Percentiles rank a stretch among this genome's conserved stretches.
Conservation (phyloP, 257 asterid genomes). For the Plantago elongata region DNA sequence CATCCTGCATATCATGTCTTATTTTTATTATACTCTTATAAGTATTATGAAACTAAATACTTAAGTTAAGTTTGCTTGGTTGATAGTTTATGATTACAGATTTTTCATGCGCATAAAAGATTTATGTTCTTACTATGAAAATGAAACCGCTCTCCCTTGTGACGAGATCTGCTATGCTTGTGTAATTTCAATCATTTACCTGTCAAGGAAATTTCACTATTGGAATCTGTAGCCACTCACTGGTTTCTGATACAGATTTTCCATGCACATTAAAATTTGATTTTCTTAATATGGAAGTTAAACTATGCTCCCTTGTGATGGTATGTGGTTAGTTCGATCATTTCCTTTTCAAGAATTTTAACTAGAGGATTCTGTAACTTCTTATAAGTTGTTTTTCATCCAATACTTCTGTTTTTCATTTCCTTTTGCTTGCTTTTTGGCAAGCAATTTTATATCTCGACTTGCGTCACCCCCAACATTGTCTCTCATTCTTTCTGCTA, state of each 20-base stretch:
- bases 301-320: not conserved
- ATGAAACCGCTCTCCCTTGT: not conserved
- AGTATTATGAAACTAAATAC: not conserved
- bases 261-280: not conserved
- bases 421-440: not conserved
- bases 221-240: not conserved
- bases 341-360: constrained; percentile 12
- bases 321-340: not conserved
- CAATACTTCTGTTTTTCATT: too few species aligned
- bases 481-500: not conserved
- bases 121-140: not conserved
- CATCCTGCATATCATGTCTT: not conserved
- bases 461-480: not conserved
- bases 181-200: not conserved
- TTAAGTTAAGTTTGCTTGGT: constrained; percentile 2
- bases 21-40: not conserved
- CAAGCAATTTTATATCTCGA: constrained; percentile 6
- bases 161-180: not conserved
- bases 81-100: not conserved
- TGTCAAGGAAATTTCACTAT: constrained; percentile 10
- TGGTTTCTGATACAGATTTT: not conserved
- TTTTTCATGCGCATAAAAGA: not conserved
- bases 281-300: not conserved
- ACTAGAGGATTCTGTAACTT: constrained; percentile 1
- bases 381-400: too few species aligned